These are phyloP conservation scores for Parasitella parasitica DNA, from an alignment of 371 early-diverging fungal genomes.

Conservation along the genomic window DNA sequence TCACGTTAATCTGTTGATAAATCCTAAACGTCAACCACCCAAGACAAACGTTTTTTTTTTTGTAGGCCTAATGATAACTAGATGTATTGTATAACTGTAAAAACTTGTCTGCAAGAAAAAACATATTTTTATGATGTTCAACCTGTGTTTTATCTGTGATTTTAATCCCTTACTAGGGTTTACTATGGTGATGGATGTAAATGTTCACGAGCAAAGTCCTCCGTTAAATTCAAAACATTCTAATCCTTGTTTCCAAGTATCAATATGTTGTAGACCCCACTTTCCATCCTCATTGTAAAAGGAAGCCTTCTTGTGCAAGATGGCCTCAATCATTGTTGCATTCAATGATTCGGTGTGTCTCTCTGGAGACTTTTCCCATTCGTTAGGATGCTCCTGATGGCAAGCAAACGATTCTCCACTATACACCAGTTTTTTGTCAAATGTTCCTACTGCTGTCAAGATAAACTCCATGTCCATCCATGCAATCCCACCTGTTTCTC, in stretches of 20 bases:
- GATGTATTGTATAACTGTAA: too few species aligned
- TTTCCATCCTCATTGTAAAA: constrained; percentile 36
- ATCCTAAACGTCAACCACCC: too few species aligned
- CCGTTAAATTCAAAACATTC: constrained; percentile 41
- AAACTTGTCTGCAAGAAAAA: too few species aligned
- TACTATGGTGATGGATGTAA: too few species aligned
- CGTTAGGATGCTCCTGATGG: constrained; percentile 45
- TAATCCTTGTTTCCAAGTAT: constrained; percentile 44
- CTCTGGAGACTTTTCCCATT: constrained; percentile 39
- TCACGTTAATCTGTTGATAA: too few species aligned
- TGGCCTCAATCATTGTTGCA: constrained; percentile 24
- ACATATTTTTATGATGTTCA: too few species aligned
- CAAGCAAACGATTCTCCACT: constrained; percentile 35
- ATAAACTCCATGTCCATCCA: constrained; percentile 53
- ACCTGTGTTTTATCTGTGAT: too few species aligned
- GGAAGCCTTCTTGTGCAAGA: constrained; percentile 21
- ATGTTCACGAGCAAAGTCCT: constrained; percentile 29
- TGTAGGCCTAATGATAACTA: too few species aligned
- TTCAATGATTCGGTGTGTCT: constrained; percentile 10
- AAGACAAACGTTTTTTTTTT: too few species aligned
- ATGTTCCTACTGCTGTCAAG: constrained; percentile 37
- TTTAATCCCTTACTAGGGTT: too few species aligned
- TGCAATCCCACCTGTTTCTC: constrained; percentile 45
- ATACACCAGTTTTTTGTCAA: constrained; percentile 35
- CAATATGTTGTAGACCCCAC: constrained; percentile 39